Conservation (phyloP, 202 grass and related monocot genomes). For the Setaria italica region DNA sequence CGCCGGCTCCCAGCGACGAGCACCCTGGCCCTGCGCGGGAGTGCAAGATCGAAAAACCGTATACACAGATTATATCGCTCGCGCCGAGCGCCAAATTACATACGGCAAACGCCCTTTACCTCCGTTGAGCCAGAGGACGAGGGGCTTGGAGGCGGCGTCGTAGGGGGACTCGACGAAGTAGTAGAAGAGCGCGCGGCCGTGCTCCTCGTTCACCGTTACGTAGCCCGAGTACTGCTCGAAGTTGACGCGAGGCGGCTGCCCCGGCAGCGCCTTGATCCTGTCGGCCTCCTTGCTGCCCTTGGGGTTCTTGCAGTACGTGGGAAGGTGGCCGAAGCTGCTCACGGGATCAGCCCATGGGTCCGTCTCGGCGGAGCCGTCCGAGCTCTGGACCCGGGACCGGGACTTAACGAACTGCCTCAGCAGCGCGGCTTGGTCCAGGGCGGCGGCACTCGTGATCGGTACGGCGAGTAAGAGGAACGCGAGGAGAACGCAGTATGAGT, state of each 20-base stretch:
- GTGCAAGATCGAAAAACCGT: neutral
- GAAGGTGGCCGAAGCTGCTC: neutral
- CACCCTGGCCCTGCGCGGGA: constrained; percentile 56
- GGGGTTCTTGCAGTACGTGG: neutral
- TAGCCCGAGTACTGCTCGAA: constrained; percentile 74
- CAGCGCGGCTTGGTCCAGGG: constrained; percentile 11
- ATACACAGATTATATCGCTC: neutral
- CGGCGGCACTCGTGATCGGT: constrained; percentile 11
- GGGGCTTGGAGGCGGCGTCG: constrained; percentile 56
- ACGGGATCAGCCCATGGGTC: neutral
- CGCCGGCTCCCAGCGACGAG: constrained; percentile 63
- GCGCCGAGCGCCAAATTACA: neutral
- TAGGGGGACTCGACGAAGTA: constrained; percentile 68
- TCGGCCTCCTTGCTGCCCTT: constrained; percentile 51
- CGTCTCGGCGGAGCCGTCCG: neutral
- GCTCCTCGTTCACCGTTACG: constrained; percentile 55
- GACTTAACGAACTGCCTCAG: constrained; percentile 13
- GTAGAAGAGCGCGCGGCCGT: constrained; percentile 73
- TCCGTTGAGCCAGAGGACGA: constrained; percentile 83
- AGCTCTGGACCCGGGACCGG: neutral
- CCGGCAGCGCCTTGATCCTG: constrained; percentile 55
- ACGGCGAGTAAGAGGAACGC: neutral
- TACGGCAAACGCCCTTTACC: constrained; percentile 20
- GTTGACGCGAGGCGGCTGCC: constrained; percentile 61
- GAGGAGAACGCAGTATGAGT: neutral